phyloP scores from a whole-genome alignment of 345 rosid species.

The Xanthoceras sorbifolium region DNA sequence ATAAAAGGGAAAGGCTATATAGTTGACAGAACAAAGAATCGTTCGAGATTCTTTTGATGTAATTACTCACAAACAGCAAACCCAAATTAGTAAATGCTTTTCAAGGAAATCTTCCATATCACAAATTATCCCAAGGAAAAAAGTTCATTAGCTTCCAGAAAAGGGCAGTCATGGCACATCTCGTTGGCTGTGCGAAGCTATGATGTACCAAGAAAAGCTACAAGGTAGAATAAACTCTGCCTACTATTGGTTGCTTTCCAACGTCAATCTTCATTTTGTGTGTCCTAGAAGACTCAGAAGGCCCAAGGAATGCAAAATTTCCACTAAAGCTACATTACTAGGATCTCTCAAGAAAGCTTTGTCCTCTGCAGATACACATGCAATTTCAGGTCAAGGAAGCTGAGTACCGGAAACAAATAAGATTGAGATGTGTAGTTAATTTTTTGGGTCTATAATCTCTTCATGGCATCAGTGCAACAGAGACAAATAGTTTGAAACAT shows the following conservation, averaged over 20 bases:
- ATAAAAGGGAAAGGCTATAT: not conserved
- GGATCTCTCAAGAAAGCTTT: not conserved
- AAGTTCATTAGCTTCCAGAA: not conserved
- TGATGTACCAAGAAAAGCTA: not conserved
- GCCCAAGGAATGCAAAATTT: not conserved
- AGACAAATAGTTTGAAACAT: not conserved
- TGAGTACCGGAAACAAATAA: not conserved
- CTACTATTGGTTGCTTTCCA: not conserved
- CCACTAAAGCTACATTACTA: not conserved
- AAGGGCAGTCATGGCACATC: not conserved
- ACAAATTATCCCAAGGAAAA: not conserved
- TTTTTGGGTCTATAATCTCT: not conserved
- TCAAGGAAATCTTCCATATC: not conserved
- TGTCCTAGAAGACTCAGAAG: not conserved
- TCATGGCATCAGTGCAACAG: not conserved
- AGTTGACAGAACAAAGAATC: not conserved
- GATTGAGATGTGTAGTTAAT: not conserved
- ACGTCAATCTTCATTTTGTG: not conserved
- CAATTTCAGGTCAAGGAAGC: not conserved
- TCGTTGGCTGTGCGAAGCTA: not conserved
- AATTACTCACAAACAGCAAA: not conserved
- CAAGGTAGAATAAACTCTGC: not conserved
- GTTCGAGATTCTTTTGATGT: not conserved
- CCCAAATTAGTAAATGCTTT: not conserved
- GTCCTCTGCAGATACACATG: not conserved